phyloP scores from a whole-genome alignment of 2,329 filamentous ascomycete genomes.

The Mycosphaerella sp. region DNA sequence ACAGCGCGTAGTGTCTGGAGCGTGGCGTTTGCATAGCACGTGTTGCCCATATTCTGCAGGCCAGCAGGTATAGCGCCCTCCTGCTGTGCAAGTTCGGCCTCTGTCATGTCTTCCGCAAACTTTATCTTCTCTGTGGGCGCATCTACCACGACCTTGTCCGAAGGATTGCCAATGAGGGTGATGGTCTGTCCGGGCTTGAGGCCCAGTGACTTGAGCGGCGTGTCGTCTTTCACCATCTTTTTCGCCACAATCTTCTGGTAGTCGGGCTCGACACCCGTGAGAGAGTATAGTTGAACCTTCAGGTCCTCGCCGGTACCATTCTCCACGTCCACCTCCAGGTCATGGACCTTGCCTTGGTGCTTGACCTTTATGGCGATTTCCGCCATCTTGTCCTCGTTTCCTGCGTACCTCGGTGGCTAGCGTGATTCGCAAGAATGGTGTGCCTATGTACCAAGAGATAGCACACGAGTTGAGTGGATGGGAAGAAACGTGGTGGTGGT shows the following conservation, averaged over 20 bases:
- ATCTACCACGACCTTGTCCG: slow-evolving; percentile 55
- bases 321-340: slow-evolving; percentile 81
- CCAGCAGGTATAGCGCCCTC: slow-evolving; percentile 83
- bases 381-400: slow-evolving; percentile 24
- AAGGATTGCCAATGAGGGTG: slow-evolving; percentile 95
- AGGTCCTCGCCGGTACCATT: slow-evolving; percentile 78
- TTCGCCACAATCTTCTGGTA: slow-evolving; percentile 95
- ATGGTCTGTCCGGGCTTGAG: slow-evolving; percentile 81
- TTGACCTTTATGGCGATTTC: slow-evolving; percentile 64
- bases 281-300: slow-evolving; percentile 90
- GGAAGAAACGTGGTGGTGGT: no score
- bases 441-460: background rate
- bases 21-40: slow-evolving; percentile 96
- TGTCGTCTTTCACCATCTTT: slow-evolving; percentile 92
- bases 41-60: slow-evolving; percentile 89
- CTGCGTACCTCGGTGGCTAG: background rate
- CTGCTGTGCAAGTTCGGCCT: slow-evolving; percentile 77
- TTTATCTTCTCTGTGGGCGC: slow-evolving; percentile 74
- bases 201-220: slow-evolving; percentile 73
- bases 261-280: slow-evolving; percentile 93
- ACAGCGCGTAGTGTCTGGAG: slow-evolving; percentile 85
- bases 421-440: background rate
- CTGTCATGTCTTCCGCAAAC: slow-evolving; percentile 97
- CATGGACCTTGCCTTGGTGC: slow-evolving; percentile 90
- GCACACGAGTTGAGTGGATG: background rate